phyloP scores from a whole-genome alignment of 805 yeast genomes.

The Saturnispora quitensis region DNA sequence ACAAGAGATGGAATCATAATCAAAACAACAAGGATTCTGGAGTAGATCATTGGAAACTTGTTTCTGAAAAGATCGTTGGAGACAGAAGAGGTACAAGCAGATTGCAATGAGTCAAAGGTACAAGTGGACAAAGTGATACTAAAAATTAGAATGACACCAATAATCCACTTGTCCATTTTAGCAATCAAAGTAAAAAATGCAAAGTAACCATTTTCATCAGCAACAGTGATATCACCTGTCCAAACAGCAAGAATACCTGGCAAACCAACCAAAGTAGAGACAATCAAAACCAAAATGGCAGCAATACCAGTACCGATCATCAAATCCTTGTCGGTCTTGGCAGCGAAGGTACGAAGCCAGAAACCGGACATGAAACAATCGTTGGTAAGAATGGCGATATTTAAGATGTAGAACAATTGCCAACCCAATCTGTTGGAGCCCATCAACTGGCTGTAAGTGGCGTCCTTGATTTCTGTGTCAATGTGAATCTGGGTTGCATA shows the following conservation, averaged over 20 bases:
- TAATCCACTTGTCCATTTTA: slow-evolving; percentile 76
- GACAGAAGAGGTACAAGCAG: slow-evolving; percentile 79
- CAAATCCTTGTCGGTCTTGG: slow-evolving; percentile 66
- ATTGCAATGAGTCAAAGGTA: slow-evolving; percentile 81
- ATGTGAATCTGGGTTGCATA: slow-evolving; percentile 67
- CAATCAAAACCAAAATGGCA: slow-evolving; percentile 49
- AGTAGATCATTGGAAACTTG: slow-evolving; percentile 55
- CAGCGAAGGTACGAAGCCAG: slow-evolving; percentile 92
- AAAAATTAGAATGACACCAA: slow-evolving; percentile 75
- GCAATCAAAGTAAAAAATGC: slow-evolving; percentile 67
- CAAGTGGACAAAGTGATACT: slow-evolving; percentile 71
- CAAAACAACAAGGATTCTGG: slow-evolving; percentile 59
- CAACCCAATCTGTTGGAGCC: slow-evolving; percentile 70
- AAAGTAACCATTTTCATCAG: slow-evolving; percentile 48
- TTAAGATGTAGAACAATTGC: slow-evolving; percentile 78
- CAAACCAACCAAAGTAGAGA: slow-evolving; percentile 66
- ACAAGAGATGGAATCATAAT: slow-evolving; percentile 84
- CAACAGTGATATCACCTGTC: slow-evolving; percentile 58
- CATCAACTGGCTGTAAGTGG: slow-evolving; percentile 57
- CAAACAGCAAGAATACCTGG: slow-evolving; percentile 88
- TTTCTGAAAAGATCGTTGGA: slow-evolving; percentile 88
- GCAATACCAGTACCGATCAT: slow-evolving; percentile 71
- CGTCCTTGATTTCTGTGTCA: slow-evolving; percentile 45
- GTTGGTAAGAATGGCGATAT: slow-evolving; percentile 81
- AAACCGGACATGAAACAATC: slow-evolving; percentile 87